Percentiles rank a stretch among this genome's conserved stretches.
Evolutionary conservation across 1,284 basidiomycete genomes (phyloP).

Genomic region (Boletus holoroseus): DNA sequence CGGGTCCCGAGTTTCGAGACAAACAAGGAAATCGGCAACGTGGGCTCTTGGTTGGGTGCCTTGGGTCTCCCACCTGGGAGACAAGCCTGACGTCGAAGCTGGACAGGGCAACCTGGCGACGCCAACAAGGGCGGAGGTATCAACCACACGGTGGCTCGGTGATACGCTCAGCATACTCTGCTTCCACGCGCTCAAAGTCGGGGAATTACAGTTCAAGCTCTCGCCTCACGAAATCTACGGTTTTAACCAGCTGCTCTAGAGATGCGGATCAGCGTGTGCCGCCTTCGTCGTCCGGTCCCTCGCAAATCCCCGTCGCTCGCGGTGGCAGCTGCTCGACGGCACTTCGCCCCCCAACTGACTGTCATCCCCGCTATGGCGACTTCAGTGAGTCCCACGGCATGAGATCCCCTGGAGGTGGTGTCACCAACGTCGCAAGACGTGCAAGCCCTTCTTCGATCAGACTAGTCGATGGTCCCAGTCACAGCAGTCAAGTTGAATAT

Average conservation of each 20-base stretch:
- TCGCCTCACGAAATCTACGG: conserved; percentile 11
- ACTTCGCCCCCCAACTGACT: not conserved
- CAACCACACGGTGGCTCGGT: conserved; percentile 3
- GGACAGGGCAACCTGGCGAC: conserved; percentile 9
- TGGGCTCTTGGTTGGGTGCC: conserved; percentile 27
- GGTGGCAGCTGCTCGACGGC: not conserved
- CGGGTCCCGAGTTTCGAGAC: not conserved
- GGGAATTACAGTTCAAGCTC: conserved; percentile 1
- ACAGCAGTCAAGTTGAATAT: conserved; percentile 19
- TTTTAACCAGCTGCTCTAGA: conserved; percentile 5
- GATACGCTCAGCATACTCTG: conserved; percentile 4
- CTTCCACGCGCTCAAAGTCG: not conserved
- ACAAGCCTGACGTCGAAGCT: conserved; percentile 17
- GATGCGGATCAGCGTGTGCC: conserved; percentile 1
- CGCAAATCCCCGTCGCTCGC: not conserved
- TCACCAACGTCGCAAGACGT: conserved; percentile 5
- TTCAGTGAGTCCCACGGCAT: conserved; percentile 9
- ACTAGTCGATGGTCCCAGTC: conserved; percentile 17
- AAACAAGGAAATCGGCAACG: conserved; percentile 7
- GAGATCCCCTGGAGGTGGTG: not conserved
- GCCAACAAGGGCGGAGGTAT: conserved; percentile 2
- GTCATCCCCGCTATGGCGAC: conserved; percentile 1
- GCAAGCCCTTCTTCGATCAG: conserved; percentile 26
- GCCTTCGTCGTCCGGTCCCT: not conserved
- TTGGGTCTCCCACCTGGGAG: conserved; percentile 33